A percentile compares a stretch with the other conserved stretches of the same genome.
These are phyloP conservation scores for Colletotrichum viniferum DNA, from an alignment of 2,329 filamentous ascomycete species.

Conservation along the genomic window DNA sequence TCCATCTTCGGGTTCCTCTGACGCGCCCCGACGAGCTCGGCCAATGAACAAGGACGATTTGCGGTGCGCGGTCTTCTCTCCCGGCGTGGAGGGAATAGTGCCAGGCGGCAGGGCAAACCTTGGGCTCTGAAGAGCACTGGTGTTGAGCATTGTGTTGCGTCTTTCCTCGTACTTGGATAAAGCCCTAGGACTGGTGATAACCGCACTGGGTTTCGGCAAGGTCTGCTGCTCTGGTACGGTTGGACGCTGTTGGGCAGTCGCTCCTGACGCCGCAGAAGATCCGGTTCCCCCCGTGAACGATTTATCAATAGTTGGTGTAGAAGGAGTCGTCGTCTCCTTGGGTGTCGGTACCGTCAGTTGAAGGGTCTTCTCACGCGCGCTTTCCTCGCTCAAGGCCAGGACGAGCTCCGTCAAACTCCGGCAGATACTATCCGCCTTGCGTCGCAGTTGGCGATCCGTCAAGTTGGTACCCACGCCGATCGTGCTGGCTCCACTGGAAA, in stretches of 20 bases:
- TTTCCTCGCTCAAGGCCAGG: slow-evolving; percentile 76
- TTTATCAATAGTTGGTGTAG: slow-evolving; percentile 51
- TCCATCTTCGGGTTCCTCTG: slow-evolving; percentile 57
- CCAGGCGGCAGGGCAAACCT: slow-evolving; percentile 37
- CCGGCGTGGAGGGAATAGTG: slow-evolving; percentile 41
- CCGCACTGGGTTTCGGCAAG: slow-evolving; percentile 21
- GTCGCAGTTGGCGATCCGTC: slow-evolving; percentile 83
- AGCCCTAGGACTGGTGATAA: slow-evolving; percentile 49
- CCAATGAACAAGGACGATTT: slow-evolving; percentile 58
- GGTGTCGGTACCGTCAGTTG: slow-evolving; percentile 26
- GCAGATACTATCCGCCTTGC: slow-evolving; percentile 92
- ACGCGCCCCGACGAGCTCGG: slow-evolving; percentile 50
- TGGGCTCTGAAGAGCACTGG: slow-evolving; percentile 50
- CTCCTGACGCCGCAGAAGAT: slow-evolving; percentile 18
- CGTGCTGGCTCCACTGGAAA: slow-evolving; percentile 69
- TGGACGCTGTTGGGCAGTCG: slow-evolving; percentile 41
- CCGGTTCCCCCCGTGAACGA: slow-evolving; percentile 33
- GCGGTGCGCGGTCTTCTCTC: slow-evolving; percentile 45
- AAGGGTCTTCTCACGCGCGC: slow-evolving; percentile 37
- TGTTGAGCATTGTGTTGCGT: slow-evolving; percentile 50
- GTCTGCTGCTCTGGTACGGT: slow-evolving; percentile 44
- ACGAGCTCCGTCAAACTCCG: slow-evolving; percentile 92
- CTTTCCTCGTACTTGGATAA: slow-evolving; percentile 59
- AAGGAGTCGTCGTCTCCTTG: slow-evolving; percentile 29
- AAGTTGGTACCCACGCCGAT: slow-evolving; percentile 59